Evolutionary conservation across 148 eudicot species (phyloP).

Genomic region (Diospyros kaki): DNA sequence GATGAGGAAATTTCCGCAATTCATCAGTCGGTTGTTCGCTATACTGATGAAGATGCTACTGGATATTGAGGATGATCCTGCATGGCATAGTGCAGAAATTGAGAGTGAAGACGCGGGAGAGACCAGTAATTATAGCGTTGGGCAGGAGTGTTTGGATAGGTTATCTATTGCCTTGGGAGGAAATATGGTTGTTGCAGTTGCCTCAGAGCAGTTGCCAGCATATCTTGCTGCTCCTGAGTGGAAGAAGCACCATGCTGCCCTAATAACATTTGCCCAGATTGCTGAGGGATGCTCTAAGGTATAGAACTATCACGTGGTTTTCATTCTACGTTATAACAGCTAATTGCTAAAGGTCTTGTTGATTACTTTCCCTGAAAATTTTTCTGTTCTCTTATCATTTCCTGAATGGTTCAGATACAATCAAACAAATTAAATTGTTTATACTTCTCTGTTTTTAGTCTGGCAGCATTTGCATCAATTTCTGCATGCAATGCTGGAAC

Average conservation of each 20-base stretch:
- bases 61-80: constrained; percentile 82
- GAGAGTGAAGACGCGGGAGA: constrained; percentile 93
- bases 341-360: too few species aligned
- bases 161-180: constrained; percentile 79
- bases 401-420: neutral
- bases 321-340: neutral
- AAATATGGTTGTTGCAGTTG: constrained; percentile 83
- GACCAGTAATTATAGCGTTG: constrained; percentile 75
- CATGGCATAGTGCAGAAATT: constrained; percentile 68
- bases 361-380: too few species aligned
- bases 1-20: constrained; percentile 94
- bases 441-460: too few species aligned
- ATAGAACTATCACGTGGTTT: neutral
- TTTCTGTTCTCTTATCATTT: neutral
- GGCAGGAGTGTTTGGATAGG: constrained; percentile 78
- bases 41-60: constrained; percentile 72
- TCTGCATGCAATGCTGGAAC: neutral
- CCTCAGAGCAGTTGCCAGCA: constrained; percentile 66
- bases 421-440: too few species aligned
- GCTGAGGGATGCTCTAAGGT: constrained; percentile 98
- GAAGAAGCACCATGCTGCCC: constrained; percentile 87
- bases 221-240: constrained; percentile 78
- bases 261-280: constrained; percentile 86
- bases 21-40: constrained; percentile 60
- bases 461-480: too few species aligned